Conservation (phyloP, 192 early-diverging fungal species). For the Linderina pennispora region DNA sequence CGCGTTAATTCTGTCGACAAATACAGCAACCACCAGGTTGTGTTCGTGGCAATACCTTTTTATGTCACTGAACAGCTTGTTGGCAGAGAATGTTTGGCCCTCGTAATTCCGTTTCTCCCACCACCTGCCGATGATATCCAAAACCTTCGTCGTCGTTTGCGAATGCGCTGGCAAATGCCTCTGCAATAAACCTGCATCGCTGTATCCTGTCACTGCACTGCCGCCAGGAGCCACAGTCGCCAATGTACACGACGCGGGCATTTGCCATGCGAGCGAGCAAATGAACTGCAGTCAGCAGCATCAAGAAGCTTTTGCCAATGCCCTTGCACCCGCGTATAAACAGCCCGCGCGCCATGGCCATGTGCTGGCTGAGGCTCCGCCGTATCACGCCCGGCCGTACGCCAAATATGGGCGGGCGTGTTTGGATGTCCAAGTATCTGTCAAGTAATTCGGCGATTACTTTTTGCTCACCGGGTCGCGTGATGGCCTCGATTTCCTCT, state of each 20-base stretch:
- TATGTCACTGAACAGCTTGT: neutral
- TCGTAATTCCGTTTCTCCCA: neutral
- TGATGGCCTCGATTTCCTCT: neutral
- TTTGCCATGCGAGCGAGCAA: neutral
- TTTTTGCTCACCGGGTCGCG: neutral
- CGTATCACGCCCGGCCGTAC: too few species aligned
- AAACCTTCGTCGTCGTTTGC: conserved; percentile 2
- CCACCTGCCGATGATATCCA: conserved; percentile 9
- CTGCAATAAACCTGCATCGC: conserved; percentile 8
- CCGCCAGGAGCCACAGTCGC: conserved; percentile 10
- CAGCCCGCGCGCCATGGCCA: neutral
- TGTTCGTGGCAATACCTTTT: conserved; percentile 5
- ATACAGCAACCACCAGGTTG: conserved; percentile 4
- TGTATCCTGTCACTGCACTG: neutral
- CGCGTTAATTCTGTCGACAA: conserved; percentile 12
- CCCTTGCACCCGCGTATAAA: conserved; percentile 21
- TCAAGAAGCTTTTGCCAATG: conserved; percentile 20
- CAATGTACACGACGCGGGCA: conserved; percentile 12
- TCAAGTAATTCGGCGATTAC: neutral
- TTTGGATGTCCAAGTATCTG: too few species aligned
- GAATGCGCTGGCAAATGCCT: conserved; percentile 12
- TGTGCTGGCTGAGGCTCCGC: too few species aligned
- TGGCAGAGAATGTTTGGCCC: neutral
- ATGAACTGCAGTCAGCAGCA: conserved; percentile 12
- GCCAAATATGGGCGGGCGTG: neutral